Evolutionary conservation across 2,329 filamentous ascomycete species (phyloP), one percentile per base, ranked within the genome.

Genomic region (Xylaria arbuscula): DNA sequence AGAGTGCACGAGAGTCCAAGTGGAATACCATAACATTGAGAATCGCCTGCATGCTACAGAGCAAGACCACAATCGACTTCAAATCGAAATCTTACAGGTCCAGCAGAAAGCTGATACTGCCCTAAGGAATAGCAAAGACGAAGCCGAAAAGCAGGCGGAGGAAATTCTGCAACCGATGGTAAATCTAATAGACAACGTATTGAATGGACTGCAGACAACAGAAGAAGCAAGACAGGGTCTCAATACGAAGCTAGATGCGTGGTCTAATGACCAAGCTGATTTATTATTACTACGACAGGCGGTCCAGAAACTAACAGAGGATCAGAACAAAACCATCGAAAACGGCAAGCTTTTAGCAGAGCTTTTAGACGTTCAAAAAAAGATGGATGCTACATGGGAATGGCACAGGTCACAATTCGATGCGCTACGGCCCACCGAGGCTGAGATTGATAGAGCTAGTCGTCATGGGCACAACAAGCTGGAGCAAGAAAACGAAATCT

Each of bases 1-100:
- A 66, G 77, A 78, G n/a, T 72, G 76, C n/a, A 56, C 64, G n/a
- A 75, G 72, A 19, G 69, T 80, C 45, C 70, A 74, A 22, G 69
- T 65, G 11, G 64, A 78, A 19, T 69, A 76, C 22, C 68, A 74
- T 38, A 73, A 76, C 7, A 70, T 75, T 10, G 73, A 78, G 40
- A 73, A 74, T 10, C 66, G 28, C 17, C 70, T 80, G 10, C 60
- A 70, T 42, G 72, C 76, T 32, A 67, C 70, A 7, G 68, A 75
- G 50, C 40, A 64, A 19, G 70, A 75, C n/a, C 71, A 70, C 10
- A 60, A 59, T 28, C 58, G 65, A 9, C 67, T 79, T 34, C 73
- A 77, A 42, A 63, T 73, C 34, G 74, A 79, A 47, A 68, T 82
- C 7, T 66, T 76, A 15, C 69, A 72, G 11, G 69, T 72, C 36